These are phyloP conservation scores for Aureobasidium pullulans DNA, from an alignment of 2,329 filamentous ascomycete species.

Conservation along the genomic window DNA sequence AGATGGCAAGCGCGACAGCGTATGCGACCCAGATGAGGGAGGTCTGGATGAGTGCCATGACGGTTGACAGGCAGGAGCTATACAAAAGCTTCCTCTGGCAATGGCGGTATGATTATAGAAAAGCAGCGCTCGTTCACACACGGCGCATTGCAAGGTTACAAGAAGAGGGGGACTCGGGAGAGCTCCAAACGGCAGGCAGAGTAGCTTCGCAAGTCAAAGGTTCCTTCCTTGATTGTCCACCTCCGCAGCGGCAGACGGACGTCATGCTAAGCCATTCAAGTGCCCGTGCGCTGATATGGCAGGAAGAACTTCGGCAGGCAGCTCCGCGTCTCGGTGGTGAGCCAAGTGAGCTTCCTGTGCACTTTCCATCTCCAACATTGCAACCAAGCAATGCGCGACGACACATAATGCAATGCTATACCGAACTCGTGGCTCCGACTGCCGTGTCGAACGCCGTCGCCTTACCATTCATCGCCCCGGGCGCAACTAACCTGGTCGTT, in stretches of 20 bases:
- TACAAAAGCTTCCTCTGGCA: not conserved
- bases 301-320: not conserved
- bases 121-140: not conserved
- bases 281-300: conserved; percentile 2
- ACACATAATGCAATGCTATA: conserved; percentile 83
- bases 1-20: conserved; percentile 68
- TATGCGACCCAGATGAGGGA: conserved; percentile 95
- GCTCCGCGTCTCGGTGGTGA: not conserved
- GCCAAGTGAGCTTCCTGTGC: not conserved
- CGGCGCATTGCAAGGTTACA: not conserved
- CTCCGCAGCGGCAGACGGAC: not conserved
- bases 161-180: not conserved
- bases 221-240: conserved; percentile 7
- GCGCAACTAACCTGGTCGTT: conserved; percentile 78
- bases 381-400: conserved; percentile 9
- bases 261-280: not conserved
- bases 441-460: conserved; percentile 83
- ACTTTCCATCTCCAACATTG: not conserved
- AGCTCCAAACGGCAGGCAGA: not conserved
- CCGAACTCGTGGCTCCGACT: conserved; percentile 87
- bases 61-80: not conserved
- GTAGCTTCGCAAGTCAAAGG: not conserved
- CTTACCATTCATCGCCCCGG: conserved; percentile 67
- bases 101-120: not conserved
- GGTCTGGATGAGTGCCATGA: conserved; percentile 68